Evolutionary conservation across 345 rosid species (phyloP).

Genomic region (Iberis pinnata): DNA sequence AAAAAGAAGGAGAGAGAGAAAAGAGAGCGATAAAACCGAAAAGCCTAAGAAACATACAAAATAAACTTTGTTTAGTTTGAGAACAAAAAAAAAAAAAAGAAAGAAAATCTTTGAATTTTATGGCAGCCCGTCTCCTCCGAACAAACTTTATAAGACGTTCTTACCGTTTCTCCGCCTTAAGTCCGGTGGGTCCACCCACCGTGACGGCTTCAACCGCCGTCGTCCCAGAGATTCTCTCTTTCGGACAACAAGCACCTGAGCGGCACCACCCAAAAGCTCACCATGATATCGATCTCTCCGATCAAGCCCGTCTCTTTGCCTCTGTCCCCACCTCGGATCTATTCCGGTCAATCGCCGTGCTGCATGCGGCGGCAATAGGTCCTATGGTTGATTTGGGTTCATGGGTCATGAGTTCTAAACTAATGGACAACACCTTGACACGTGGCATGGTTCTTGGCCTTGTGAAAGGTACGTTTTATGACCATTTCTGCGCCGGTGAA

Average conservation of each 20-base stretch:
- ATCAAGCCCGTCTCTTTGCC: slow-evolving; percentile 49
- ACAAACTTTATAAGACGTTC: slow-evolving; percentile 31
- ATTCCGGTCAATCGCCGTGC: slow-evolving; percentile 42
- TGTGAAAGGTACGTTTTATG: slow-evolving; percentile 52
- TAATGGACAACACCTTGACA: slow-evolving; percentile 37
- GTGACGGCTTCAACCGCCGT: slow-evolving; percentile 38
- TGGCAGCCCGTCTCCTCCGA: slow-evolving; percentile 46
- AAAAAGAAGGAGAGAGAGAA: background rate
- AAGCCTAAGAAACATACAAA: slow-evolving; percentile 23
- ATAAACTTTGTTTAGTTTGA: too few species aligned
- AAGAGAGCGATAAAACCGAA: slow-evolving; percentile 11
- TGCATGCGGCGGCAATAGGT: slow-evolving; percentile 50
- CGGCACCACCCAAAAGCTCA: slow-evolving; percentile 24
- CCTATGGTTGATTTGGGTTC: slow-evolving; percentile 63
- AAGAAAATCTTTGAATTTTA: slow-evolving; percentile 28
- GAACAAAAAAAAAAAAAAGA: background rate
- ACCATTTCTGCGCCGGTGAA: slow-evolving; percentile 88
- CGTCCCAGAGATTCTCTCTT: slow-evolving; percentile 24
- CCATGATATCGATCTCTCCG: slow-evolving; percentile 41
- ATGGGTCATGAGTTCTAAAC: slow-evolving; percentile 68
- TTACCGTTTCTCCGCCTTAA: slow-evolving; percentile 33
- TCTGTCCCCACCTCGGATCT: slow-evolving; percentile 41
- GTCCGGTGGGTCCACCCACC: slow-evolving; percentile 38
- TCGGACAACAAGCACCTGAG: slow-evolving; percentile 26
- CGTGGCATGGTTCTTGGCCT: slow-evolving; percentile 36